Conservation (phyloP, 2,329 filamentous ascomycete genomes). For the Ophiostoma fasciatum region DNA sequence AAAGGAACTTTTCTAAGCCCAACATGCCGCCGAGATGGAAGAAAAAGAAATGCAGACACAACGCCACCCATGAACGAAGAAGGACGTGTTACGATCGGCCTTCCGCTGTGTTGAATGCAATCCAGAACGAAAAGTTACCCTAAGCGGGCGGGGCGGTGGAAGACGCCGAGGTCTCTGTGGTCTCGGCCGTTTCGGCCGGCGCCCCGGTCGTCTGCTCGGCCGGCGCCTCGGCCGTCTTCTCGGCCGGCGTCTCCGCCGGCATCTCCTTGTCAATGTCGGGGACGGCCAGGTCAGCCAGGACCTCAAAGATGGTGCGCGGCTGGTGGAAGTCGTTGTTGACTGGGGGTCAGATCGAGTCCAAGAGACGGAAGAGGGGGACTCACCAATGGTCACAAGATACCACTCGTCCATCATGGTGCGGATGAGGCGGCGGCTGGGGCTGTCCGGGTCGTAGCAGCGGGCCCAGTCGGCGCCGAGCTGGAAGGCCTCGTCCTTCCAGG, state of each 20-base stretch:
- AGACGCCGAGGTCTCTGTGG: too few species aligned
- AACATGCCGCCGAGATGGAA: too few species aligned
- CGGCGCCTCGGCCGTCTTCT: slow-evolving; percentile 18
- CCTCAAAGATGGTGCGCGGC: slow-evolving; percentile 62
- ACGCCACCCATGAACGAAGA: background rate
- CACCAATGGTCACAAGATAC: slow-evolving; percentile 91
- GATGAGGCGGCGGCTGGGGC: slow-evolving; percentile 65
- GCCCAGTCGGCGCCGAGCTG: slow-evolving; percentile 87
- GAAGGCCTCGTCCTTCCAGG: slow-evolving; percentile 98
- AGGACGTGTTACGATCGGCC: too few species aligned
- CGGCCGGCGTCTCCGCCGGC: too few species aligned
- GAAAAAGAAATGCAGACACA: too few species aligned
- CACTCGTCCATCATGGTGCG: slow-evolving; percentile 75
- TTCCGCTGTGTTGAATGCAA: too few species aligned
- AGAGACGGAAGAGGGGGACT: slow-evolving; percentile 19
- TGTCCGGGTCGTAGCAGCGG: slow-evolving; percentile 67
- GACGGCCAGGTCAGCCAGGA: slow-evolving; percentile 69
- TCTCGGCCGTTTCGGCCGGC: background rate
- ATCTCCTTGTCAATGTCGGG: slow-evolving; percentile 40
- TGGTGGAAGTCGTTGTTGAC: slow-evolving; percentile 98
- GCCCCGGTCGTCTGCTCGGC: slow-evolving; percentile 11
- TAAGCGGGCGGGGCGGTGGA: too few species aligned
- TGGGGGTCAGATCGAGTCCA: slow-evolving; percentile 19
- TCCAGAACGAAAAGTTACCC: too few species aligned
- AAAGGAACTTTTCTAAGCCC: slow-evolving; percentile 12